phyloP scores from a whole-genome alignment of 768 basidiomycete genomes.

The Hysterangium stoloniferum region DNA sequence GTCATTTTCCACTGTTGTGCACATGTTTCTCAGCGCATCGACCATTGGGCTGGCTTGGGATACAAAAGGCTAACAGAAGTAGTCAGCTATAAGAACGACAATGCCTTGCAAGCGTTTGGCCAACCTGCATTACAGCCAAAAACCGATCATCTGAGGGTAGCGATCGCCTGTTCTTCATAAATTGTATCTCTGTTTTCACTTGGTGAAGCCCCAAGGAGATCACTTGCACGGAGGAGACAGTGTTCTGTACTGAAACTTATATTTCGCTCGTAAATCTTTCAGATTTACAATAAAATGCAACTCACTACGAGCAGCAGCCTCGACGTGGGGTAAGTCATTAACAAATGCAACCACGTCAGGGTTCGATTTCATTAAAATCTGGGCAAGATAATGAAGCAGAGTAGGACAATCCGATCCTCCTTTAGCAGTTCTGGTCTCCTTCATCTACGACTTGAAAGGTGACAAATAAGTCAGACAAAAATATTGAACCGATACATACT shows the following conservation, averaged over 20 bases:
- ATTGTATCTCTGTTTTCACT: slow-evolving; percentile 48
- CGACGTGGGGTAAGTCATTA: slow-evolving; percentile 73
- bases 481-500: slow-evolving; percentile 33
- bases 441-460: slow-evolving; percentile 41
- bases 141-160: slow-evolving; percentile 50
- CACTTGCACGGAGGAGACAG: slow-evolving; percentile 50
- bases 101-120: background rate
- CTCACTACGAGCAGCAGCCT: slow-evolving; percentile 75
- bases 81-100: background rate
- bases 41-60: slow-evolving; percentile 42
- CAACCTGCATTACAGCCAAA: slow-evolving; percentile 60
- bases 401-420: slow-evolving; percentile 70
- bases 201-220: slow-evolving; percentile 49
- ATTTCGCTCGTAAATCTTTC: background rate
- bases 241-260: slow-evolving; percentile 66
- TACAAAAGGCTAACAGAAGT: slow-evolving; percentile 42
- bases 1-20: slow-evolving; percentile 47
- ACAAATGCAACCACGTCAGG: slow-evolving; percentile 61
- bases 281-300: slow-evolving; percentile 8
- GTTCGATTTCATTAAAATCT: slow-evolving; percentile 60
- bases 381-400: slow-evolving; percentile 84
- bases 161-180: slow-evolving; percentile 27
- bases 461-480: slow-evolving; percentile 1
- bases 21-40: slow-evolving; percentile 59
- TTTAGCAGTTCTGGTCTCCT: slow-evolving; percentile 73